These are phyloP conservation scores for Holtermanniella nyarrowii DNA, from an alignment of 768 basidiomycete genomes.

Conservation along the genomic window DNA sequence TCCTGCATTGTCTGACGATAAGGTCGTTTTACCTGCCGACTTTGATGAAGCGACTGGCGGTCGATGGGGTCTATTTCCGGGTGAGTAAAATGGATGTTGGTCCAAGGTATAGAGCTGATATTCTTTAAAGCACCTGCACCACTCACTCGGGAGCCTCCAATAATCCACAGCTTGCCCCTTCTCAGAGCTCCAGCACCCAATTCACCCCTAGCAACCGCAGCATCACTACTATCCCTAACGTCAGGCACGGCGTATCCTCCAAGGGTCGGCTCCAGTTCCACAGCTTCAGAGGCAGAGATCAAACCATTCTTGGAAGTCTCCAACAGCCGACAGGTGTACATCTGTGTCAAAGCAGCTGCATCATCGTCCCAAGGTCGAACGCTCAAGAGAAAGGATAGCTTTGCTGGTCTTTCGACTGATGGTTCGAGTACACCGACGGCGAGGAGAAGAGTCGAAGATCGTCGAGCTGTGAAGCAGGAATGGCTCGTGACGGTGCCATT, in stretches of 20 bases:
- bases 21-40: not conserved
- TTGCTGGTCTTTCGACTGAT: not conserved
- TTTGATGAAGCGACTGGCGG: not conserved
- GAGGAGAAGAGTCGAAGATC: not conserved
- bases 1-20: too few relatives aligned
- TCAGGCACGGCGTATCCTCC: not conserved
- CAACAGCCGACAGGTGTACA: not conserved
- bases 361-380: not conserved
- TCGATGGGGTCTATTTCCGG: not conserved
- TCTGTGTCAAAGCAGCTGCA: not conserved
- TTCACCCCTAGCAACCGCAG: not conserved
- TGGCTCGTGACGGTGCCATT: not conserved
- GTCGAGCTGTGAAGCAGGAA: not conserved
- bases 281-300: not conserved
- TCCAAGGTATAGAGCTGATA: not conserved
- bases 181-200: not conserved
- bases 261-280: not conserved
- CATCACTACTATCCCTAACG: not conserved
- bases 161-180: not conserved
- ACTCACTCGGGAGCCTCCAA: not conserved
- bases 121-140: not conserved
- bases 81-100: not conserved
- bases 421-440: not conserved
- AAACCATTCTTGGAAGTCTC: not conserved
- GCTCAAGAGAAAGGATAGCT: not conserved